Percentiles rank a stretch among this genome's conserved stretches.
Evolutionary conservation across 257 asterid genomes (phyloP).

Genomic region (Solanum piurae): DNA sequence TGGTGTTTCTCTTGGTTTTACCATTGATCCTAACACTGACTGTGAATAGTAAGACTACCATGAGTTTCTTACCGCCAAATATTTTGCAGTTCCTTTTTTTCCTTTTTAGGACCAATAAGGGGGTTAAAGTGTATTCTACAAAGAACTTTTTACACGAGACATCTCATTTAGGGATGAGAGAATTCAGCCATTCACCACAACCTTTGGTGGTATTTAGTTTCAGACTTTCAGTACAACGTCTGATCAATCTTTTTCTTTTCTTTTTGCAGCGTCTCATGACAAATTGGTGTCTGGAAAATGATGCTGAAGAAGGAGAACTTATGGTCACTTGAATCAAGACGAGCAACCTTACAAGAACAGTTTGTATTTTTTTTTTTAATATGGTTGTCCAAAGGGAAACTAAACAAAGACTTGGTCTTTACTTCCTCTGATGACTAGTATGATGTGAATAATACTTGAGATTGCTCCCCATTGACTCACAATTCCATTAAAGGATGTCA

Average conservation of each 20-base stretch:
- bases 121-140: neutral
- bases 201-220: neutral
- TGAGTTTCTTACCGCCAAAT: neutral
- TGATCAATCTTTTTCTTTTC: neutral
- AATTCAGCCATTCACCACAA: neutral
- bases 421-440: neutral
- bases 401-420: neutral
- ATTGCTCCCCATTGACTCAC: neutral
- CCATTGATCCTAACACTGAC: conserved; percentile 67
- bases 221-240: neutral
- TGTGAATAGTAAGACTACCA: conserved; percentile 53
- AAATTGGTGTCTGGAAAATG: neutral
- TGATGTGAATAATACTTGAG: neutral
- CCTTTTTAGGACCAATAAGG: neutral
- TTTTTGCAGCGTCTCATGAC: neutral
- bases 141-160: neutral
- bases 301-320: neutral
- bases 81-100: neutral
- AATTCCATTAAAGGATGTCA: too few relatives aligned
- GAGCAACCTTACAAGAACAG: neutral
- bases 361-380: neutral
- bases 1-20: conserved; percentile 78
- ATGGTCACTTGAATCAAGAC: neutral
- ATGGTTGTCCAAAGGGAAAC: neutral
- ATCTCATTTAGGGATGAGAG: neutral